Evolutionary conservation across 1,284 basidiomycete species (phyloP), one percentile per base, ranked within the genome.

Genomic region (Pyrrhoderma lamaoense): DNA sequence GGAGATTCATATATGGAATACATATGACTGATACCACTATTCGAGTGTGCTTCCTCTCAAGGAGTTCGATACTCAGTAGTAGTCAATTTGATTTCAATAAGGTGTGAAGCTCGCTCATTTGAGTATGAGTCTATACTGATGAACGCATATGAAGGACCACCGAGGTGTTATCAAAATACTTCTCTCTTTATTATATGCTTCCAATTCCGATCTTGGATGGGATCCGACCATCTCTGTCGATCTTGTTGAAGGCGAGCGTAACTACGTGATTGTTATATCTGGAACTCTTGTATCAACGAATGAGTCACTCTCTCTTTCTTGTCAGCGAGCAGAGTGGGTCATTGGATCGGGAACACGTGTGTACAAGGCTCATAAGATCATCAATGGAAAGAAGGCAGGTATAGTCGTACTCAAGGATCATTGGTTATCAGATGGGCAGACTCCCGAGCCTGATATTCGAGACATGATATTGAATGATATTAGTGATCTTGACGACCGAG

Each of bases 1-100:
- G 56, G 27, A 38, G 57, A 39, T 56, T 55, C 35, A 31, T 27
- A 3, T 53, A 45, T 31, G 53, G 56, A n/a, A 39, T 58, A 18
- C 55, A 55, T 8, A 48, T 58, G 9, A 53, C 57, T 23, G 45
- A 57, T n/a, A 39, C n/a, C 18, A 49, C 3, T 9, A 42, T 38
- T 19, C 36, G 31, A 14, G 39, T 23, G 21, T 21, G 21, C 13
- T 38, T 16, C 36, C 47, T 1, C 16, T 44, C 42, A 5, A 31
- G 27, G 11, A 31, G 27, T 31, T 5, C 11, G 11, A 11, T 31
- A 5, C 27, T 31, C 11, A 11, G 5, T 31, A 31, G 27, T 31
- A 11, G 11, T 31, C 7, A 31, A 5, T 31, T 31, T 31, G 27
- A 31, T 31, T 5, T 31, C 11, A 31, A 31, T 31, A 31, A 31